Conservation (phyloP, 768 basidiomycete genomes). For the Podaxis sp. region DNA sequence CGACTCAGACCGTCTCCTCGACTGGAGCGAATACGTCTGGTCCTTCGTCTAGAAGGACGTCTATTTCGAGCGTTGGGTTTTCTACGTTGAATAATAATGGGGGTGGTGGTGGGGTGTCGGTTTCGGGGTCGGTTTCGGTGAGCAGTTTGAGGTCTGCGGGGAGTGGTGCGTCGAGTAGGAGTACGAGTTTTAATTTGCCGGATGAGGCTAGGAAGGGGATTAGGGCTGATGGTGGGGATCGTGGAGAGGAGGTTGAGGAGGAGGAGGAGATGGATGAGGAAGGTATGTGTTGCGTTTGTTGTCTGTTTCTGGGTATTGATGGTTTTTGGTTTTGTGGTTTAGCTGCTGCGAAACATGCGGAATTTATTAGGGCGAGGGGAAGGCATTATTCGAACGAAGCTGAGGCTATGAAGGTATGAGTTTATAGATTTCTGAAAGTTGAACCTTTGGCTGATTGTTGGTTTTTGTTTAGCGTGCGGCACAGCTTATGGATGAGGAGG, state of each 20-base stretch:
- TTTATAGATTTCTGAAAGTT: neutral
- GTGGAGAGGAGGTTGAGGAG: slow-evolving; percentile 66
- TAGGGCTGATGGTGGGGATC: slow-evolving; percentile 48
- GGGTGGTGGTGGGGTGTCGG: slow-evolving; percentile 39
- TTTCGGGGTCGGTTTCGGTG: slow-evolving; percentile 38
- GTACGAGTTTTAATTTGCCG: slow-evolving; percentile 81
- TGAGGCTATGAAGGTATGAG: slow-evolving; percentile 82
- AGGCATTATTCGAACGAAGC: slow-evolving; percentile 90
- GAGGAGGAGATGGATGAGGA: slow-evolving; percentile 90
- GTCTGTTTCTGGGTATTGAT: neutral
- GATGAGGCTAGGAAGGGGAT: slow-evolving; percentile 62
- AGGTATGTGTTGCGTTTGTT: slow-evolving; percentile 38
- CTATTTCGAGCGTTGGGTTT: slow-evolving; percentile 52
- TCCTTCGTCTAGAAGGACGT: slow-evolving; percentile 70
- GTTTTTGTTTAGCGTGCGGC: slow-evolving; percentile 50
- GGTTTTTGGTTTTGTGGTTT: neutral
- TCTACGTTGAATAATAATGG: neutral
- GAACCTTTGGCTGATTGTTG: neutral
- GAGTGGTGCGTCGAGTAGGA: slow-evolving; percentile 66
- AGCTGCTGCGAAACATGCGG: slow-evolving; percentile 83
- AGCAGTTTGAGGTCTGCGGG: slow-evolving; percentile 35
- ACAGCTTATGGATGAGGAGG: slow-evolving; percentile 59
- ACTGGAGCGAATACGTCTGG: slow-evolving; percentile 59
- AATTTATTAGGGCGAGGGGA: slow-evolving; percentile 74
- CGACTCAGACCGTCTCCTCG: slow-evolving; percentile 40